Percentiles rank a stretch among this genome's conserved stretches.
Conservation (phyloP, 2,329 filamentous ascomycete species). For the Ilyonectria mors-panacis region DNA sequence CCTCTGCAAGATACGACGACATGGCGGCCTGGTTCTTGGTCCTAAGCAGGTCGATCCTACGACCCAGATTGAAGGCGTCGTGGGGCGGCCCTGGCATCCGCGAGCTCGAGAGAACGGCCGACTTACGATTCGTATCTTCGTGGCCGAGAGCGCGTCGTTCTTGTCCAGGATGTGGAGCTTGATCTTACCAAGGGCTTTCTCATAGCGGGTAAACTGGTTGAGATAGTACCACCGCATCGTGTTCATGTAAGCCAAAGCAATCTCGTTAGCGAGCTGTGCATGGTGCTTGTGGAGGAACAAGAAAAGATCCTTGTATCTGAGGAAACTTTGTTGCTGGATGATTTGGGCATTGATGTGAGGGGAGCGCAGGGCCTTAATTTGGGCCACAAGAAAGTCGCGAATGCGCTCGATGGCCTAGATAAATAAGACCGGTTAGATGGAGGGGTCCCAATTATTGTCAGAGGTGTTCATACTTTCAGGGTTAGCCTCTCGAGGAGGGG, state of each 20-base stretch:
- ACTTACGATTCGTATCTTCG: constrained; percentile 79
- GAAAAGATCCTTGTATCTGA: constrained; percentile 90
- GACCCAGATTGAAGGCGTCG: constrained; percentile 91
- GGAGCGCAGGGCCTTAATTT: constrained; percentile 93
- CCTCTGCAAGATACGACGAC: constrained; percentile 91
- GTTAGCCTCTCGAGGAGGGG: constrained; percentile 89
- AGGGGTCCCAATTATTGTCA: background rate
- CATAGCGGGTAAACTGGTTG: constrained; percentile 91
- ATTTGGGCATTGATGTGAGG: constrained; percentile 98
- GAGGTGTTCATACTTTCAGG: constrained; percentile 73
- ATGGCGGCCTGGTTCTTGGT: constrained; percentile 81
- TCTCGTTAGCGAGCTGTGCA: constrained; percentile 87
- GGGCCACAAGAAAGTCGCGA: constrained; percentile 92
- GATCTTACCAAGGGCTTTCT: constrained; percentile 85
- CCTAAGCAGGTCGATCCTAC: constrained; percentile 86
- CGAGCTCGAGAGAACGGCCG: constrained; percentile 67
- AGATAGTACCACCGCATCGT: constrained; percentile 99
- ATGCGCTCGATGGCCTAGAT: constrained; percentile 88
- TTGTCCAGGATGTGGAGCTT: constrained; percentile 88
- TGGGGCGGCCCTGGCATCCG: constrained; percentile 72
- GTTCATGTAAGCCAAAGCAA: constrained; percentile 93
- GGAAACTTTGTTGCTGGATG: constrained; percentile 92
- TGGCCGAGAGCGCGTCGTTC: constrained; percentile 86
- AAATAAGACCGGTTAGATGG: constrained; percentile 28
- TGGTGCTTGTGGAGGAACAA: constrained; percentile 88